Conservation (phyloP, 1,284 basidiomycete species). For the Vanrija humicola region DNA sequence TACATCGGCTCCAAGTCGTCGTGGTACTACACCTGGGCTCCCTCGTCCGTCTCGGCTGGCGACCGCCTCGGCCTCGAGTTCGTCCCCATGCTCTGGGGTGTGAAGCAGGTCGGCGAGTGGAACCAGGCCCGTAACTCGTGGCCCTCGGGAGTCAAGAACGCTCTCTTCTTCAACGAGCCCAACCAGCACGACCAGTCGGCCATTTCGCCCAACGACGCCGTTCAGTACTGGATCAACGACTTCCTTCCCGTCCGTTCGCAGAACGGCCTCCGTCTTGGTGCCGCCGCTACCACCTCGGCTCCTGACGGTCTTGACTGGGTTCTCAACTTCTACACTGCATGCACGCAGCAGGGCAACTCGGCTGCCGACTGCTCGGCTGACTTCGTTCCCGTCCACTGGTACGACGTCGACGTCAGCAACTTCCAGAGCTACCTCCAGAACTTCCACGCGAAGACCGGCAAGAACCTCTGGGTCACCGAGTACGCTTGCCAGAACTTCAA, state of each 20-base stretch:
- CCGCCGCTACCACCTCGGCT: constrained; percentile 57
- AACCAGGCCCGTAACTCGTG: constrained; percentile 33
- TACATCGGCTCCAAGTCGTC: constrained; percentile 37
- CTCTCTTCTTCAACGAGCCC: constrained; percentile 64
- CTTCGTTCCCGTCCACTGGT: constrained; percentile 47
- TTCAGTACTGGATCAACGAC: constrained; percentile 60
- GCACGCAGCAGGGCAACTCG: constrained; percentile 32
- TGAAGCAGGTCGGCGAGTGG: constrained; percentile 45
- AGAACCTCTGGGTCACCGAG: constrained; percentile 46
- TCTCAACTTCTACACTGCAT: constrained; percentile 58
- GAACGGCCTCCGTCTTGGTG: constrained; percentile 46
- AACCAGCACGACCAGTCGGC: constrained; percentile 62
- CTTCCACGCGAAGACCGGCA: constrained; percentile 37
- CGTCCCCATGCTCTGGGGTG: constrained; percentile 68
- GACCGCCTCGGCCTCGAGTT: constrained; percentile 52
- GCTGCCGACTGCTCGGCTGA: constrained; percentile 32
- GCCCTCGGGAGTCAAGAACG: constrained; percentile 55
- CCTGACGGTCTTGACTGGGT: constrained; percentile 57
- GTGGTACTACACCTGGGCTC: constrained; percentile 50
- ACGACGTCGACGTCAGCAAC: constrained; percentile 28
- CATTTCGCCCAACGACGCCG: constrained; percentile 56
- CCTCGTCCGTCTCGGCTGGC: constrained; percentile 32
- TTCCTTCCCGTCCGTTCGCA: constrained; percentile 56
- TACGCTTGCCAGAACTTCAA: constrained; percentile 60
- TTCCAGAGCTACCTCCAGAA: constrained; percentile 47